phyloP scores from a whole-genome alignment of 352 stramenopile genomes.

The Blastocystis sp. region DNA sequence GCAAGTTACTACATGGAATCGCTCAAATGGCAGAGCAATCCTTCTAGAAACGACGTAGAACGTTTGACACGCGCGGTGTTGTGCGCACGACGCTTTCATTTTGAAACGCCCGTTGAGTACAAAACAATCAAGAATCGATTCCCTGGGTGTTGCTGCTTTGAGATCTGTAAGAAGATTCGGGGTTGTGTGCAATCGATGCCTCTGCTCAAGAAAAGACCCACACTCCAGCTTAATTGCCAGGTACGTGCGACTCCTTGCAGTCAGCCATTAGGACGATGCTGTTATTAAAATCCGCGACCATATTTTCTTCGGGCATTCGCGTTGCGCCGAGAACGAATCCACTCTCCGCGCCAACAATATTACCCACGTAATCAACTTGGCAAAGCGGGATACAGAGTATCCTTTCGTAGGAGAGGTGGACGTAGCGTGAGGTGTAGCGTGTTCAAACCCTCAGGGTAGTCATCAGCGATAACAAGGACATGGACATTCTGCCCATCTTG shows the following conservation, averaged over 20 bases:
- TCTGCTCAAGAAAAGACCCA: not conserved
- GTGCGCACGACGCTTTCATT: no score
- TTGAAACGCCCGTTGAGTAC: not conserved
- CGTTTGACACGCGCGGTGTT: no score
- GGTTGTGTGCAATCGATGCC: not conserved
- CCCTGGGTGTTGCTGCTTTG: not conserved
- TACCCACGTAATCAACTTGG: slow-evolving; percentile 43
- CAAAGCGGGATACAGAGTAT: not conserved
- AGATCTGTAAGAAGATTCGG: not conserved
- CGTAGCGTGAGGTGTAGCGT: not conserved
- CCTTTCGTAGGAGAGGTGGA: not conserved
- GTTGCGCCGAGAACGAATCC: not conserved
- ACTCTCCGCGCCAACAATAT: not conserved
- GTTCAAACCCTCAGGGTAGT: slow-evolving; percentile 1
- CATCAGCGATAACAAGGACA: not conserved
- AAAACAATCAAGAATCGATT: not conserved
- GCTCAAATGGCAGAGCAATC: no score
- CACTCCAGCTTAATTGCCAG: not conserved
- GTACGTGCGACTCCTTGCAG: not conserved
- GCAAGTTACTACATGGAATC: no score
- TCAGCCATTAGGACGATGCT: not conserved
- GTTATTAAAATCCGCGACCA: not conserved
- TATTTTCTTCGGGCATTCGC: not conserved
- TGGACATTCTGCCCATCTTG: slow-evolving; percentile 4
- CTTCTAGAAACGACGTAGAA: no score